Evolutionary conservation across 768 basidiomycete genomes (phyloP).

Genomic region (Omphalotus guepiniiformis): DNA sequence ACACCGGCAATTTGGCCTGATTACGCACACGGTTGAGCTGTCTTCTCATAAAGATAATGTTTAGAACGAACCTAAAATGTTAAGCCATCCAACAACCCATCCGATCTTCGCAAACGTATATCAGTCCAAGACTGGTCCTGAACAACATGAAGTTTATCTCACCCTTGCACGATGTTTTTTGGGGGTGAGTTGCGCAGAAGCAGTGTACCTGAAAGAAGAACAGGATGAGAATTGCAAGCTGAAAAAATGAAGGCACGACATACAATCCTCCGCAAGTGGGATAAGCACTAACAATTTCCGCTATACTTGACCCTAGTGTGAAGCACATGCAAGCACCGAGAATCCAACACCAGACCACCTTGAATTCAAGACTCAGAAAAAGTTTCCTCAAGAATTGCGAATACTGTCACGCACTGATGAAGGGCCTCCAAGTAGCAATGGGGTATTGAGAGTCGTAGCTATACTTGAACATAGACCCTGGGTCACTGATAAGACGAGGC

Average conservation of each 20-base stretch:
- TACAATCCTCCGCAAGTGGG: slow-evolving; percentile 72
- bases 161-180: slow-evolving; percentile 61
- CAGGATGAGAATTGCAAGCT: not conserved
- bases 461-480: slow-evolving; percentile 73
- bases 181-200: slow-evolving; percentile 71
- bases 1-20: slow-evolving; percentile 79
- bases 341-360: slow-evolving; percentile 75
- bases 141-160: slow-evolving; percentile 8
- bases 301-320: slow-evolving; percentile 67
- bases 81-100: slow-evolving; percentile 82
- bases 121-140: not conserved
- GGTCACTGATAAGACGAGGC: not conserved
- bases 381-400: not conserved
- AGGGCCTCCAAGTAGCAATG: slow-evolving; percentile 64
- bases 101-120: slow-evolving; percentile 46
- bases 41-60: not conserved
- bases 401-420: slow-evolving; percentile 44
- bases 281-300: slow-evolving; percentile 73
- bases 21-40: too few relatives aligned
- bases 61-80: slow-evolving; percentile 57
- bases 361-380: slow-evolving; percentile 5
- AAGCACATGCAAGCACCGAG: slow-evolving; percentile 70
- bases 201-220: slow-evolving; percentile 56
- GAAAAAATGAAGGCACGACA: slow-evolving; percentile 20
- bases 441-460: slow-evolving; percentile 76